Evolutionary conservation across 495 filamentous ascomycete species (phyloP), one percentile per base, ranked within the genome.

Genomic region (Sphaerosporella brunnea): DNA sequence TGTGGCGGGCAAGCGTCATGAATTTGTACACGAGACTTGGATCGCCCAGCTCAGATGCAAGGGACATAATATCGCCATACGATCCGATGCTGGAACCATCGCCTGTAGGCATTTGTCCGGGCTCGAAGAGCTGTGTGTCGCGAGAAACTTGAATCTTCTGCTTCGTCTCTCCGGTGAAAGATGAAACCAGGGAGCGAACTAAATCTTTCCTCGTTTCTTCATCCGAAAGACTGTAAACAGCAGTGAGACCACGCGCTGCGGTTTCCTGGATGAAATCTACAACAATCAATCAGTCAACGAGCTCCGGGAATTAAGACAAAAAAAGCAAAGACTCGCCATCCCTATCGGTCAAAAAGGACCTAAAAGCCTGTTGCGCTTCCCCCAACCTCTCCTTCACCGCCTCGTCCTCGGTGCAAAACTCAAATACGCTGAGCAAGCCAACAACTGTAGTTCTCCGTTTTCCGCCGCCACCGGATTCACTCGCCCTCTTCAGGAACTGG

Each of bases 21-120:
- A 96, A 94, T 47, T 85, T 80, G 64, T 97, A 97, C 5, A 95
- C 84, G 2, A 97, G 70, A 49, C 83, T 90, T 23, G 85, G 83
- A 59, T 96, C 87, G 18, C 90, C 90, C 13, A 93, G 82, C 66
- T 97, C 90, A 44, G 84, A 75, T 15, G 90, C 88, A 25, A 97
- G 69, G 52, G 71, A 87, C 69, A 97, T 81, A 43, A 97, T 94
- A 28, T 60, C 57, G 45, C 54, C 92, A 65, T 97, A 97, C 0
- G 88, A 94, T 11, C 80, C 92, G 54, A 96, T 70, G 0, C 81
- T 87, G 50, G 79, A 79, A 11, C 84, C 84, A 44, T 93, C 85
- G 4, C 85, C 84, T 1, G 87, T 96, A 0, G 86, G 86, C 4
- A 97, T 67, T 3, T 84, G 80, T 10, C 90, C 90, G n/a, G 82